Conservation (phyloP, 1,139 yeast genomes). For the Taiozyma onychis region DNA sequence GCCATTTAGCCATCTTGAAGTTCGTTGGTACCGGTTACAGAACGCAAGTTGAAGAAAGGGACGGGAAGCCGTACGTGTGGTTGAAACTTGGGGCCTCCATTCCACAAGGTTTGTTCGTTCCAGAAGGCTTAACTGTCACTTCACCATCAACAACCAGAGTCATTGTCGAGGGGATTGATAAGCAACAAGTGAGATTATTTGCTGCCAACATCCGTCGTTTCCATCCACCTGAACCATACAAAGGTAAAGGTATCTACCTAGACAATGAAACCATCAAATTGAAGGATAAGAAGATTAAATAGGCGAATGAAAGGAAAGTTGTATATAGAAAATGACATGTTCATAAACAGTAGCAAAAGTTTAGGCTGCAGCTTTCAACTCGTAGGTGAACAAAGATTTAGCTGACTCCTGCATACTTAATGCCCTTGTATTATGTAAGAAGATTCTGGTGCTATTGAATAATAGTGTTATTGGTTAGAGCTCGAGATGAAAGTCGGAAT, state of each 20-base stretch:
- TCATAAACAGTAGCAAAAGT: not conserved
- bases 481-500: not conserved
- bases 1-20: conserved; percentile 80
- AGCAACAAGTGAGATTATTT: conserved; percentile 80
- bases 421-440: too few relatives aligned
- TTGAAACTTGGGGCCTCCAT: conserved; percentile 85
- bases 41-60: conserved; percentile 51
- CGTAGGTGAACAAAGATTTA: too few relatives aligned
- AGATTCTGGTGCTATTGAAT: too few relatives aligned
- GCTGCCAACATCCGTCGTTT: conserved; percentile 84
- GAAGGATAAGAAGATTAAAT: conserved; percentile 91
- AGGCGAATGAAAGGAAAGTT: conserved; percentile 1
- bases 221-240: conserved; percentile 97
- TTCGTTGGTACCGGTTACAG: conserved; percentile 98
- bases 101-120: conserved; percentile 60
- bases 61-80: conserved; percentile 56
- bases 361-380: too few relatives aligned
- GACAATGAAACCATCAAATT: conserved; percentile 86
- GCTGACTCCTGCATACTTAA: too few relatives aligned
- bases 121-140: conserved; percentile 65
- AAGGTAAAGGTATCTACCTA: conserved; percentile 95
- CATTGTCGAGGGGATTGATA: conserved; percentile 80
- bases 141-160: conserved; percentile 88
- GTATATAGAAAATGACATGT: not conserved
- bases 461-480: too few relatives aligned